phyloP scores from a whole-genome alignment of 2,329 filamentous ascomycete species.

The Ilyonectria destructans region DNA sequence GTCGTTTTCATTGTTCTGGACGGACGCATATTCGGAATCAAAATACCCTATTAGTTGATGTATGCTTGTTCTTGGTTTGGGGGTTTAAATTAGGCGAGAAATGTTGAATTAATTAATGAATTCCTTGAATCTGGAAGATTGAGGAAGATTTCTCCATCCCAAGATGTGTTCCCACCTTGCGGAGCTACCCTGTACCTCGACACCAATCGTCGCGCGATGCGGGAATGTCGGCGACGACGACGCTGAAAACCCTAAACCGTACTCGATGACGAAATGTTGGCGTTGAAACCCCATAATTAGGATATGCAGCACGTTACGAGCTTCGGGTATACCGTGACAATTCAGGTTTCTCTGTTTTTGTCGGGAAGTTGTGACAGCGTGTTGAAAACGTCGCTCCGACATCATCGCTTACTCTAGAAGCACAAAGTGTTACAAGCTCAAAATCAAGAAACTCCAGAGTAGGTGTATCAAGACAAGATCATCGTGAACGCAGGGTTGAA shows the following conservation, averaged over 20 bases:
- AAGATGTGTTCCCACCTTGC: not conserved
- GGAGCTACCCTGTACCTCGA: not conserved
- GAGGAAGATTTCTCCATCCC: too few species aligned
- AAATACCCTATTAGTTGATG: slow-evolving; percentile 32
- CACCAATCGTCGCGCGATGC: not conserved
- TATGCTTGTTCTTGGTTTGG: slow-evolving; percentile 5
- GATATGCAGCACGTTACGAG: too few species aligned
- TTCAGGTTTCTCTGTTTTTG: too few species aligned
- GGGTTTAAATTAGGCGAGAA: slow-evolving; percentile 13
- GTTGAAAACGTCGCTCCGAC: too few species aligned
- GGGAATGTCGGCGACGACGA: not conserved
- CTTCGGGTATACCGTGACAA: too few species aligned
- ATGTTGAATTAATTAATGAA: slow-evolving; percentile 11
- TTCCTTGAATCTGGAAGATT: not conserved
- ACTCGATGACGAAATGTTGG: too few species aligned
- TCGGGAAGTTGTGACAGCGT: too few species aligned
- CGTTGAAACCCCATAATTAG: too few species aligned
- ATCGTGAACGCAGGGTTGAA: not conserved
- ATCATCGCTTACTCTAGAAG: not conserved
- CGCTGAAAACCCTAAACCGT: not conserved
- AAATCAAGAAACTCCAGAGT: not conserved
- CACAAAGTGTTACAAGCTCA: not conserved
- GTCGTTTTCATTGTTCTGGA: slow-evolving; percentile 12
- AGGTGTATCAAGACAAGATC: not conserved
- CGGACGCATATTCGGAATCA: slow-evolving; percentile 18